phyloP scores from a whole-genome alignment of 331 rosid species.

The Malus hybrid region DNA sequence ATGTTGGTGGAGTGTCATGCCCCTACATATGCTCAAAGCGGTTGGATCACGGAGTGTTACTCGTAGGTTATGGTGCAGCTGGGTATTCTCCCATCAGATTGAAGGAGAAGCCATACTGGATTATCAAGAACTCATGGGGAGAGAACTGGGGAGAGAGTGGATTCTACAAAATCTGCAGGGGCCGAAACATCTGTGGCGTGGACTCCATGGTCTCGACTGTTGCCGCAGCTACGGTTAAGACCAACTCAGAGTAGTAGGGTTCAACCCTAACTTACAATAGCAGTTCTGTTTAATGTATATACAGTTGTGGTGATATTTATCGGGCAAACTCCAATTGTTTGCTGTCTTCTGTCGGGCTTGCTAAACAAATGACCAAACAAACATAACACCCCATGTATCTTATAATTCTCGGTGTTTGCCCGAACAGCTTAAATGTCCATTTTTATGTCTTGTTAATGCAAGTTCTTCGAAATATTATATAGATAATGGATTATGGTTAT shows the following conservation, averaged over 20 bases:
- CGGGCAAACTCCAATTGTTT: background rate
- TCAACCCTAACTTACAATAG: background rate
- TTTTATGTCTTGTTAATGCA: background rate
- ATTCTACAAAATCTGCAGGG: constrained; percentile 74
- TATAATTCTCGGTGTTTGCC: background rate
- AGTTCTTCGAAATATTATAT: background rate
- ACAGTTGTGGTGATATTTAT: background rate
- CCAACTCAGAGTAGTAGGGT: constrained; percentile 23
- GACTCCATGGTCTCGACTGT: constrained; percentile 97
- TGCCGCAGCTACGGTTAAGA: constrained; percentile 71
- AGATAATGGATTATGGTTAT: background rate
- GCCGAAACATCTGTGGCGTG: constrained; percentile 82
- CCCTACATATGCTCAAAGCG: constrained; percentile 78
- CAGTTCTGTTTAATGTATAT: constrained; percentile 19
- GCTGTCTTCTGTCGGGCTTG: background rate
- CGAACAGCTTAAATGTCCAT: background rate
- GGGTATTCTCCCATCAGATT: constrained; percentile 65
- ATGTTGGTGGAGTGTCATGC: constrained; percentile 82
- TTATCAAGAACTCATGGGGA: constrained; percentile 90
- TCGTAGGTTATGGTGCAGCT: constrained; percentile 76
- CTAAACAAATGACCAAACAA: background rate
- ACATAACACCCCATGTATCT: background rate
- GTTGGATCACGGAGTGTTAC: constrained; percentile 69
- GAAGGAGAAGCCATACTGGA: constrained; percentile 24
- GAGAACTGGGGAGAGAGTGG: constrained; percentile 90